These are phyloP conservation scores for Diaporthe amygdali DNA, from an alignment of 2,329 filamentous ascomycete species.

Conservation along the genomic window DNA sequence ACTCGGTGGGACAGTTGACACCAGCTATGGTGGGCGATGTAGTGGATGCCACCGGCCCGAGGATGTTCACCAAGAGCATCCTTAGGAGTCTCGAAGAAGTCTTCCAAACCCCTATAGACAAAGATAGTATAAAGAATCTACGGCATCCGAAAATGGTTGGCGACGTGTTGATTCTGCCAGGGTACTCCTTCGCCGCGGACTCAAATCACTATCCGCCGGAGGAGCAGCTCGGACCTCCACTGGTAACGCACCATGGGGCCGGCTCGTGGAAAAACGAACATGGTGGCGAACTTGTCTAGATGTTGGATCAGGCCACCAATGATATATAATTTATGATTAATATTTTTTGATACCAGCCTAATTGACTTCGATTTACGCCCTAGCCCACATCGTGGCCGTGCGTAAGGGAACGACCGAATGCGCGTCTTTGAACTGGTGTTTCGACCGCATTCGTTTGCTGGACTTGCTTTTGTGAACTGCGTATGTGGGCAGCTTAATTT, in stretches of 20 bases:
- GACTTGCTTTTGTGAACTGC: too few species aligned
- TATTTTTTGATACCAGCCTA: too few species aligned
- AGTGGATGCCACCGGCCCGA: conserved; percentile 26
- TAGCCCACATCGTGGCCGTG: too few species aligned
- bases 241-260: conserved; percentile 23
- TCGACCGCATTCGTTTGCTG: too few species aligned
- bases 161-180: conserved; percentile 1
- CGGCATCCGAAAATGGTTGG: neutral
- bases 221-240: neutral
- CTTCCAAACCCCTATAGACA: neutral
- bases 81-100: conserved; percentile 12
- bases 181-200: neutral
- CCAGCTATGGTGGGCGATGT: conserved; percentile 25
- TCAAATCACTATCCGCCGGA: neutral
- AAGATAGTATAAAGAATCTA: neutral
- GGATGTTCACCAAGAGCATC: conserved; percentile 23
- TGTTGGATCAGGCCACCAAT: too few species aligned
- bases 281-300: conserved; percentile 26
- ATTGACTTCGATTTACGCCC: too few species aligned
- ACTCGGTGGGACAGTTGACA: conserved; percentile 5
- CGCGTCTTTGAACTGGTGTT: too few species aligned
- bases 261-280: conserved; percentile 22
- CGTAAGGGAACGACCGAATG: too few species aligned
- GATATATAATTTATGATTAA: too few species aligned
- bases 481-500: too few species aligned